Evolutionary conservation across 768 basidiomycete species (phyloP).

Genomic region (Serpula lacrymans): DNA sequence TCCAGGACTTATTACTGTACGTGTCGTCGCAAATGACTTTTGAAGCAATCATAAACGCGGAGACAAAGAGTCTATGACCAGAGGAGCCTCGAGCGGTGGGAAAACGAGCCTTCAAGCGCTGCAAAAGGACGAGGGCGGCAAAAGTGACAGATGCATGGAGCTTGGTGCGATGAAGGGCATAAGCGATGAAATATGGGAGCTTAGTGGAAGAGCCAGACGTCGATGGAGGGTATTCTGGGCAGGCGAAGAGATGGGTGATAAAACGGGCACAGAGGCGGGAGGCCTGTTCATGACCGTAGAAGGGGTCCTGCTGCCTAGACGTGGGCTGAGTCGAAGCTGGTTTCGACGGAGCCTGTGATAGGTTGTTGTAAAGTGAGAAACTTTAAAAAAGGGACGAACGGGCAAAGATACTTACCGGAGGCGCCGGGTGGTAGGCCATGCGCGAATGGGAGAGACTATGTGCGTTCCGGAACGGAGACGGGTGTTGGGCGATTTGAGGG

Average conservation of each 20-base stretch:
- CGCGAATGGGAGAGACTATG: conserved; percentile 27
- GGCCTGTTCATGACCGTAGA: conserved; percentile 65
- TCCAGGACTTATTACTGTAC: conserved; percentile 92
- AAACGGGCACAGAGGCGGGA: conserved; percentile 73
- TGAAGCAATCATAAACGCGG: conserved; percentile 69
- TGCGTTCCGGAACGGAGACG: conserved; percentile 22
- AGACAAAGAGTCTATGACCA: conserved; percentile 69
- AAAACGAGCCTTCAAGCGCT: conserved; percentile 66
- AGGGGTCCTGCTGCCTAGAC: conserved; percentile 20
- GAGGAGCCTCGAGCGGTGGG: conserved; percentile 75
- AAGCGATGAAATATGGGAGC: conserved; percentile 62
- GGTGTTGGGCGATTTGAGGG: conserved; percentile 22
- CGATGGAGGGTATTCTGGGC: conserved; percentile 72
- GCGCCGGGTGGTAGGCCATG: conserved; percentile 21
- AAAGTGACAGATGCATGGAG: conserved; percentile 50
- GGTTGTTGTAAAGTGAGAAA: too few species aligned
- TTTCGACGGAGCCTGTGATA: conserved; percentile 24
- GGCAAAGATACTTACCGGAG: conserved; percentile 16
- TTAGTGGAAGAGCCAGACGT: conserved; percentile 28
- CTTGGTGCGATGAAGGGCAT: conserved; percentile 64
- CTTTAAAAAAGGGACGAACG: background rate
- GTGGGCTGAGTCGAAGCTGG: conserved; percentile 29
- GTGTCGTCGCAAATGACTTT: conserved; percentile 94
- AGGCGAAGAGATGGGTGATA: conserved; percentile 82
- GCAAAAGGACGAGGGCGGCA: conserved; percentile 45